These are phyloP conservation scores for Mortierella sp. DNA, from an alignment of 371 early-diverging fungal species.

Conservation along the genomic window DNA sequence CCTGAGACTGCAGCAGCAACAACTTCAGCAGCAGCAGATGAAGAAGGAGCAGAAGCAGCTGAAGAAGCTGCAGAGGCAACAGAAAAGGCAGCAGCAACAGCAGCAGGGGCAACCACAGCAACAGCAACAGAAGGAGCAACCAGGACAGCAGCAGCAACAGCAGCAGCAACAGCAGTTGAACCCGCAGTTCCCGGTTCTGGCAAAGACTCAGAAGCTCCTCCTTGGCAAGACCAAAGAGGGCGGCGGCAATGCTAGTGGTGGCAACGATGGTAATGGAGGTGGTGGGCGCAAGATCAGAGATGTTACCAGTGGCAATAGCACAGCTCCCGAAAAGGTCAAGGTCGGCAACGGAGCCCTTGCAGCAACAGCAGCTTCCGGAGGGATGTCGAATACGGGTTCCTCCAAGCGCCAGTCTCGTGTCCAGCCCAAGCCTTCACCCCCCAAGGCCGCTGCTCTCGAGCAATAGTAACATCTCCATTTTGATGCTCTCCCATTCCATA, in stretches of 20 bases:
- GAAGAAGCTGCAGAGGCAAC: neutral
- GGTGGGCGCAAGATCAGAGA: neutral
- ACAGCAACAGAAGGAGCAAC: neutral
- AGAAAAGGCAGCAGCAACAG: neutral
- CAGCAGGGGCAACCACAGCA: neutral
- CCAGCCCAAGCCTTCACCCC: neutral
- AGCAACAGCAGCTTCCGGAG: neutral
- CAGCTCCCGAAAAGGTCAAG: too few relatives aligned
- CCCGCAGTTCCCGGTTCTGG: constrained; percentile 12
- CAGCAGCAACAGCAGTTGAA: constrained; percentile 6
- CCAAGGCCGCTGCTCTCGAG: neutral
- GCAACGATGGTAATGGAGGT: neutral
- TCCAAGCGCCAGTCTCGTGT: neutral
- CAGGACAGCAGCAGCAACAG: neutral
- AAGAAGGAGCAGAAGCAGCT: neutral
- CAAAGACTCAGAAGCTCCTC: constrained; percentile 23
- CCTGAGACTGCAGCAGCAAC: neutral
- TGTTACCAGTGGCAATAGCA: neutral
- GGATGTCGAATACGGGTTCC: neutral
- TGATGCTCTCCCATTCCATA: neutral
- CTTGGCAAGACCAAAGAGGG: constrained; percentile 9
- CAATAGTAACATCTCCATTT: neutral
- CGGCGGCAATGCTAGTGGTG: neutral
- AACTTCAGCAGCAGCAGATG: neutral
- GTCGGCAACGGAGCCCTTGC: neutral